Base-by-base conservation (phyloP, 768 basidiomycete genomes). In the Leccinum fibrillosum region DNA sequence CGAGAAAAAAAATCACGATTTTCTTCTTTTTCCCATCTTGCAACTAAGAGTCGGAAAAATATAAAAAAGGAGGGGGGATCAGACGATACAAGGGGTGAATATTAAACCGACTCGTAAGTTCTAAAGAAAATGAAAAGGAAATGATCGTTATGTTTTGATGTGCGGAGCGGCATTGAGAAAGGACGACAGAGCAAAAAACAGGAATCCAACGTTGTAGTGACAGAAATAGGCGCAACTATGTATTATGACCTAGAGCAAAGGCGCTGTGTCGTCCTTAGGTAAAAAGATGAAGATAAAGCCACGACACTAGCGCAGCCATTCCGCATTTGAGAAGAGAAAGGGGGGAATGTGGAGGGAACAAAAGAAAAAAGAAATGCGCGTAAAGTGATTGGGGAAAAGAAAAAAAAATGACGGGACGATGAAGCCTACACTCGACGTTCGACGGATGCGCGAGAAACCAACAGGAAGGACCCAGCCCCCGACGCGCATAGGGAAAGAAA, bases 161-260 rank as follows among this genome's bases (percentile, higher is more conserved):
- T 50, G 57, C 32, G 48, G 9, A 34, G 32, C 19, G 28, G 26
- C 5, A 32, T 50, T 32, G 28, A 21, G 51, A 19, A 19, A 19
- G n/a, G 60, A 60, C 55, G 60, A 60, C 60, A 54, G 52, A 64
- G 55, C 60, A 63, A 62, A 68, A 32, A 68, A 68, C 72, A 72
- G 68, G 62, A 59, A 72, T 72, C 72, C 65, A 74, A 63, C n/a
- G 52, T 48, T 54, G 64, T 64, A 67, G 58, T 55, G 67, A 72
- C 61, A 62, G 66, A 56, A 53, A 61, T 48, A 55, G 59, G 66
- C 59, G 63, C 62, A 60, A 62, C 53, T 52, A 62, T 49, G 64
- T 58, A 69, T 74, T 67, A 72, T 54, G 62, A 72, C 67, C 62
- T 45, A 57, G 50, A 60, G 63, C 54, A 60, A 71, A 48, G 54